Percentiles rank a stretch among this genome's conserved stretches.
phyloP scores from a whole-genome alignment of 108 stramenopile genomes.

The Fragilariopsis cylindrus region DNA sequence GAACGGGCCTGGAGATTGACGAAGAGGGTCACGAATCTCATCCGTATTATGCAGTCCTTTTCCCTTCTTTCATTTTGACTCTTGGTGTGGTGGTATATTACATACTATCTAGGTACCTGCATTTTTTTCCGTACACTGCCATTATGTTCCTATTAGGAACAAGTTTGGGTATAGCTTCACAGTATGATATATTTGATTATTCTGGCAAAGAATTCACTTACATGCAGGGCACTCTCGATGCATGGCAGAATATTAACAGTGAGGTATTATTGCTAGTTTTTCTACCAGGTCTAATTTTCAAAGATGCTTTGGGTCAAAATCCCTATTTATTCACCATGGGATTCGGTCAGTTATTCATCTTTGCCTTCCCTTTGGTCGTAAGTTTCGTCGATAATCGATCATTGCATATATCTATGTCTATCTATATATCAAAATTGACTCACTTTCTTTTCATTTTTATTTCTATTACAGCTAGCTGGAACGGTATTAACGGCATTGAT shows the following conservation, averaged over 20 bases:
- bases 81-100: slow-evolving; percentile 51
- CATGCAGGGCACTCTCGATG: slow-evolving; percentile 39
- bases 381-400: no score
- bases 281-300: slow-evolving; percentile 89
- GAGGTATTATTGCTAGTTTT: slow-evolving; percentile 83
- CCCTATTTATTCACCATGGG: slow-evolving; percentile 56
- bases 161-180: slow-evolving; percentile 48
- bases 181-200: not conserved
- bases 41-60: slow-evolving; percentile 52
- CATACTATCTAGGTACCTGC: slow-evolving; percentile 43
- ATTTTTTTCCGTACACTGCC: slow-evolving; percentile 71
- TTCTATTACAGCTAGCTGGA: slow-evolving; percentile 59
- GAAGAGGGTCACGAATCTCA: slow-evolving; percentile 37
- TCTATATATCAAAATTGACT: no score
- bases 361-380: slow-evolving; percentile 75
- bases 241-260: slow-evolving; percentile 67
- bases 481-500: slow-evolving; percentile 62
- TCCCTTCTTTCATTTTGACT: slow-evolving; percentile 51
- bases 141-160: slow-evolving; percentile 76
- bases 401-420: no score
- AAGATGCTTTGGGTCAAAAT: slow-evolving; percentile 74
- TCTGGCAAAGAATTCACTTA: slow-evolving; percentile 6
- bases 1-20: slow-evolving; percentile 1
- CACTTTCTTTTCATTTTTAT: no score
- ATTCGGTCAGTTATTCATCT: slow-evolving; percentile 59